A percentile compares a stretch with the other conserved stretches of the same genome.
These are phyloP conservation scores for Cystofilobasidium ferigula DNA, from an alignment of 768 basidiomycete genomes.

Conservation along the genomic window DNA sequence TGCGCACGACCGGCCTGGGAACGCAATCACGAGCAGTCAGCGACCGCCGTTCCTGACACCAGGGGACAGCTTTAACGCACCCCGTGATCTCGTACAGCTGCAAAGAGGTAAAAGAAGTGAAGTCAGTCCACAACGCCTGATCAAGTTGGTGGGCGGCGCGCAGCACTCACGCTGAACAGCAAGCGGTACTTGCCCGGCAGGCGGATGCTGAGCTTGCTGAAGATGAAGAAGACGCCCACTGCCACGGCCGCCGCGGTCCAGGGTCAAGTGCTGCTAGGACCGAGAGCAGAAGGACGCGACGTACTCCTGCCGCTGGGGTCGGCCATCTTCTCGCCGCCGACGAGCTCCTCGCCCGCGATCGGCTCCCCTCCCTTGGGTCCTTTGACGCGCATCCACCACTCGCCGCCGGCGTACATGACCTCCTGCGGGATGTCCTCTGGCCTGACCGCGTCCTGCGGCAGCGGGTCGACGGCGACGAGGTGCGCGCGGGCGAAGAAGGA, in stretches of 20 bases:
- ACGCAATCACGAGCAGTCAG: background rate
- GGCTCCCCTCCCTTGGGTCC: slow-evolving; percentile 36
- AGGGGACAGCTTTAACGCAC: slow-evolving; percentile 33
- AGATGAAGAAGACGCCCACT: slow-evolving; percentile 35
- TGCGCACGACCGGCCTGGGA: slow-evolving; percentile 20
- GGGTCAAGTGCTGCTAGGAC: background rate
- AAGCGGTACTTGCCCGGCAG: slow-evolving; percentile 37
- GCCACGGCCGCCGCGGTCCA: background rate
- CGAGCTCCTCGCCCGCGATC: slow-evolving; percentile 36
- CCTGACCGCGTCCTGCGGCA: background rate
- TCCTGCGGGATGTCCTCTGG: background rate
- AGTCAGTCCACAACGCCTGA: background rate
- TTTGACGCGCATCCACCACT: slow-evolving; percentile 31
- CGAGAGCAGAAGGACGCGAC: background rate
- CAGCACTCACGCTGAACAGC: slow-evolving; percentile 16
- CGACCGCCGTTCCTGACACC: too few relatives aligned
- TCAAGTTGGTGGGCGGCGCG: background rate
- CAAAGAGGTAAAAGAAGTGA: slow-evolving; percentile 17
- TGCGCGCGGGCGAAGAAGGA: slow-evolving; percentile 36
- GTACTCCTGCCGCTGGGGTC: slow-evolving; percentile 31
- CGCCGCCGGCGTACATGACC: slow-evolving; percentile 11
- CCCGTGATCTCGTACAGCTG: slow-evolving; percentile 35
- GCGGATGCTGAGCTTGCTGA: slow-evolving; percentile 37
- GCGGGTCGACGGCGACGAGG: slow-evolving; percentile 31
- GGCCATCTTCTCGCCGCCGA: slow-evolving; percentile 36